A percentile compares a stretch with the other conserved stretches of the same genome.
Evolutionary conservation across 441 rosid species (phyloP).

Genomic region (Gossypium aridum): DNA sequence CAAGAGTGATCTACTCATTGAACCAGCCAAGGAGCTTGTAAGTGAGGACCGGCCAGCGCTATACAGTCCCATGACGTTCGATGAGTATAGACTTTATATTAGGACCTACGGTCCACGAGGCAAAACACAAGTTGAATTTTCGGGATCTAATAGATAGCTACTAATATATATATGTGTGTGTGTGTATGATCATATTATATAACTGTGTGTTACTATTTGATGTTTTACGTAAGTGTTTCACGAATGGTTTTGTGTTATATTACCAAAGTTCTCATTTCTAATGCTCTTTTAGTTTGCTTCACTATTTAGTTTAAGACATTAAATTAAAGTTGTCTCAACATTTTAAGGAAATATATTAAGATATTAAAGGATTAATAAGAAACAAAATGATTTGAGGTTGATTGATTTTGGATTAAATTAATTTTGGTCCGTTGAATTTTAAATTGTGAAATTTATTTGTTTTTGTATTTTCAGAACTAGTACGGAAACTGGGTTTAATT

Average conservation of each 20-base stretch:
- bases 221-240: neutral
- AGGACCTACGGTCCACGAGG: slow-evolving; percentile 37
- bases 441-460: too few species aligned
- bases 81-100: slow-evolving; percentile 32
- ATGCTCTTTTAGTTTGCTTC: neutral
- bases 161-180: neutral
- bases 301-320: too few species aligned
- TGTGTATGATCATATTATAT: neutral
- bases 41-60: slow-evolving; percentile 25
- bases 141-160: slow-evolving; percentile 10
- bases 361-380: too few species aligned
- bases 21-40: slow-evolving; percentile 33
- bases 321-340: neutral
- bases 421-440: too few species aligned
- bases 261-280: neutral
- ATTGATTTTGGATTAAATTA: too few species aligned
- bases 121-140: slow-evolving; percentile 37
- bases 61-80: slow-evolving; percentile 35
- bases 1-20: slow-evolving; percentile 28
- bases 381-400: neutral
- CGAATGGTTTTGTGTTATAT: neutral
- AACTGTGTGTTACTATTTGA: neutral
- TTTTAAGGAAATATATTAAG: neutral
- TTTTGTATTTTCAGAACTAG: too few species aligned
- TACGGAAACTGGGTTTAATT: too few species aligned